phyloP scores from a whole-genome alignment of 306 rosid species.

The Carpinus fangiana region DNA sequence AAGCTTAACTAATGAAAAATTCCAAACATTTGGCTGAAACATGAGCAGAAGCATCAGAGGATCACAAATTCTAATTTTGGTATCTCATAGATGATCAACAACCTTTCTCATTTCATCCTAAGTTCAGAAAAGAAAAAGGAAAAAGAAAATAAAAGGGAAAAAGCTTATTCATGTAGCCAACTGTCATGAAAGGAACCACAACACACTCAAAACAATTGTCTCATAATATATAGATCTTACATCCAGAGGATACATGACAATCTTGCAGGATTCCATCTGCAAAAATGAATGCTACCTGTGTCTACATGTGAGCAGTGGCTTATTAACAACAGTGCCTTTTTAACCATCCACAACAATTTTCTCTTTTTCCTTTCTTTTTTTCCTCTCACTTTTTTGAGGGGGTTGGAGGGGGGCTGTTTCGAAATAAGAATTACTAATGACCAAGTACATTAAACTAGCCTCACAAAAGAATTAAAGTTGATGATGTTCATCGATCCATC shows the following conservation, averaged over 20 bases:
- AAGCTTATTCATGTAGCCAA: not conserved
- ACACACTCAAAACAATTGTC: not conserved
- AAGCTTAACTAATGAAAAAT: slow-evolving; percentile 11
- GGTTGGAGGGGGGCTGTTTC: too few species aligned
- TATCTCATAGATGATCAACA: slow-evolving; percentile 4
- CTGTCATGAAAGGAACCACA: not conserved
- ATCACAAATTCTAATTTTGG: not conserved
- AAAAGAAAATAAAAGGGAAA: not conserved
- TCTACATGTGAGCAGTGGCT: not conserved
- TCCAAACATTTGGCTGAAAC: not conserved
- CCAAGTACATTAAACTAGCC: not conserved
- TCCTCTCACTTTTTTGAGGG: not conserved
- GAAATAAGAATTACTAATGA: not conserved
- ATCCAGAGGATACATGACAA: not conserved
- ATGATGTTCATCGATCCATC: not conserved
- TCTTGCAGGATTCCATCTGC: not conserved
- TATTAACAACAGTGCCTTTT: not conserved
- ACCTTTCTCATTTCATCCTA: not conserved
- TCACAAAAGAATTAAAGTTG: not conserved
- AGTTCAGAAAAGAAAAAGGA: not conserved
- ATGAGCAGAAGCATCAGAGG: not conserved
- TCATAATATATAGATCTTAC: not conserved
- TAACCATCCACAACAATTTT: not conserved
- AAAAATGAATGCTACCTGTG: not conserved
- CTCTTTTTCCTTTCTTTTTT: not conserved